Percentiles rank a stretch among this genome's conserved stretches.
Conservation (phyloP, 306 rosid genomes). For the Sphenostylis stenocarpa region DNA sequence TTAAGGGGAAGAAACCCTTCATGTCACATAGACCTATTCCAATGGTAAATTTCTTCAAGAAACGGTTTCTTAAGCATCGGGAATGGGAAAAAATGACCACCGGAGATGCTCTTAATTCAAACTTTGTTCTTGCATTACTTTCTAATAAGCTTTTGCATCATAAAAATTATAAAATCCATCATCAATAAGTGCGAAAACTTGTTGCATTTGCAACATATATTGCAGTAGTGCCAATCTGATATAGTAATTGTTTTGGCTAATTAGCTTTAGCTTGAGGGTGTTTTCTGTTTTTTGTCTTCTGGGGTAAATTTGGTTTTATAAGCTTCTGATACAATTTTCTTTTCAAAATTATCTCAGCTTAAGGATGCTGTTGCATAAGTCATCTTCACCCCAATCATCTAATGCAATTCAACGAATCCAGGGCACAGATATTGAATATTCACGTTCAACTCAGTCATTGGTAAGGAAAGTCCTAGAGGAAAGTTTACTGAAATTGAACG, state of each 20-base stretch:
- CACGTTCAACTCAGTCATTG: conserved; percentile 49
- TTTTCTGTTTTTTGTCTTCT: neutral
- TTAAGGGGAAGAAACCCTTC: too few species aligned
- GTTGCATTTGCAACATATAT: conserved; percentile 7
- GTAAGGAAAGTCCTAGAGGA: conserved; percentile 73
- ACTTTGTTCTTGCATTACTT: neutral
- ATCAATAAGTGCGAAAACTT: neutral
- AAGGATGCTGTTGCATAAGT: conserved; percentile 80
- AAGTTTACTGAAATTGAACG: conserved; percentile 75
- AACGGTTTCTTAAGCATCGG: too few species aligned
- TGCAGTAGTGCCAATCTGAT: neutral
- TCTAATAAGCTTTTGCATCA: conserved; percentile 1
- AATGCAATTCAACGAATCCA: conserved; percentile 50
- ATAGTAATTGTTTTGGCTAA: conserved; percentile 8
- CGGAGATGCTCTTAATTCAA: neutral
- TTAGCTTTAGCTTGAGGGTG: conserved; percentile 17
- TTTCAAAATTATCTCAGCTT: conserved; percentile 55
- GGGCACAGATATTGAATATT: conserved; percentile 55
- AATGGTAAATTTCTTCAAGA: too few species aligned
- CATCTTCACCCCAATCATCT: conserved; percentile 58
- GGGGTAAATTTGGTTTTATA: conserved; percentile 18
- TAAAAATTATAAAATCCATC: neutral
- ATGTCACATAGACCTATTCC: too few species aligned
- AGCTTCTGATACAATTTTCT: conserved; percentile 33
- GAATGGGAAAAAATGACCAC: too few species aligned